Evolutionary conservation across 202 grass and related monocot species (phyloP), one percentile per base, ranked within the genome.

Genomic region (Cymbopogon flexuosus): DNA sequence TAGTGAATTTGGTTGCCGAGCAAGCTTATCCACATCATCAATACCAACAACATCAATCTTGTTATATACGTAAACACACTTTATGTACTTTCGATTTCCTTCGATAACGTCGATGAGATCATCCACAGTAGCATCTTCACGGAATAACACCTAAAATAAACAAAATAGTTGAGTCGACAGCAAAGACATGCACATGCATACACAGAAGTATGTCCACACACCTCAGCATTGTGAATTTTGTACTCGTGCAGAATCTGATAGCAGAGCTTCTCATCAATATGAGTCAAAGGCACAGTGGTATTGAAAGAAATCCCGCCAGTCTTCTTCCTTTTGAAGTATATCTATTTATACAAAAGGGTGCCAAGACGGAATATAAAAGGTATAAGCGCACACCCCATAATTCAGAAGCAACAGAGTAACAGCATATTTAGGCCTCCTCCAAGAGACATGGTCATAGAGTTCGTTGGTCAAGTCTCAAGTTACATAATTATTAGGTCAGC

Each of bases 301-400:
- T 99, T 99, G 83, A 96, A 99, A 51, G 92, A 93, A 86, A 99
- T 93, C 43, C 96, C 96, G 31, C 96, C 96, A 46, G 96, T 95
- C 84, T 99, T 99, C 77, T 95, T 99, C 88, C 81, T 99, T 90
- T 93, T 95, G 77, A 99, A 99, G 87, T 99, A 99, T 90, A 95
- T 95, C 96, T 99, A 81, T 68, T 88, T 72, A 59, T 75, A 86
- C 40, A 73, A 47, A 78, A 45, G 35, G 7, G 52, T 34, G 62
- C 6, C 18, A 86, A 46, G 30, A 68, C 8, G 12, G 49, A 36
- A 33, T n/a, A 72, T 61, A 65, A 4, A 66, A 77, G 49, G 58
- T 79, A 69, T 9, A 36, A 68, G 51, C 75, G 40, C 40, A 79
- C 58, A 15, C 4, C 46, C 39, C 37, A 56, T 39, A 74, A 83